phyloP scores from a whole-genome alignment of 73 alveolate genomes.

The Paramecium biaurelia region DNA sequence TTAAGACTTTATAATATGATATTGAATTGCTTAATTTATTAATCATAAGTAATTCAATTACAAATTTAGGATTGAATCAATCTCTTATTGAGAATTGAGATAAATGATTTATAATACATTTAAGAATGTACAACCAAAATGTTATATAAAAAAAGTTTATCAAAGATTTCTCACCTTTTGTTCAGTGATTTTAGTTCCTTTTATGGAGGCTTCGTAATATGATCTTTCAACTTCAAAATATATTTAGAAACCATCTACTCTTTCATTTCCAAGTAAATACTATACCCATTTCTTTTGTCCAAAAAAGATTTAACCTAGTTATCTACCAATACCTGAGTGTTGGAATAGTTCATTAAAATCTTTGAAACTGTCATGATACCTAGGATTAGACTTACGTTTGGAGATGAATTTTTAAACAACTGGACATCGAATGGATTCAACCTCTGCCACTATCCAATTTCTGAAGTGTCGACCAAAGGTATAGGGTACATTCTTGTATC shows the following conservation, averaged over 20 bases:
- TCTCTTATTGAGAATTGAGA: too few species aligned
- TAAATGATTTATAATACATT: neutral
- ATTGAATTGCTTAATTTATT: too few species aligned
- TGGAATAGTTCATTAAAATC: slow-evolving; percentile 42
- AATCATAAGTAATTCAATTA: too few species aligned
- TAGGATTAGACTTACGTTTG: slow-evolving; percentile 40
- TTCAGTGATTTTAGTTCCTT: neutral
- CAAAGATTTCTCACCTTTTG: slow-evolving; percentile 47
- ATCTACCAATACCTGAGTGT: slow-evolving; percentile 26
- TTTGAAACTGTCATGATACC: slow-evolving; percentile 17
- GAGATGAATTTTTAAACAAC: slow-evolving; percentile 4
- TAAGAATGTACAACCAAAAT: neutral
- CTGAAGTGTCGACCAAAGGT: slow-evolving; percentile 43
- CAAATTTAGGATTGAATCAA: too few species aligned
- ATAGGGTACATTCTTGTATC: slow-evolving; percentile 28
- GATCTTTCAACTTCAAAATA: slow-evolving; percentile 8
- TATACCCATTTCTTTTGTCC: slow-evolving; percentile 4
- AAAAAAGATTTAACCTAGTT: slow-evolving; percentile 36
- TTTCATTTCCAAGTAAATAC: neutral
- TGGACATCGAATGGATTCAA: neutral
- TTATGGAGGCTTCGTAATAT: neutral
- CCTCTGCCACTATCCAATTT: neutral
- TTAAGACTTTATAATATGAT: too few species aligned
- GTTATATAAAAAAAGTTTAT: neutral
- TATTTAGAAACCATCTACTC: neutral